A percentile compares a stretch with the other conserved stretches of the same genome.
phyloP scores from a whole-genome alignment of 2,329 filamentous ascomycete genomes.

The Eutypa lata region DNA sequence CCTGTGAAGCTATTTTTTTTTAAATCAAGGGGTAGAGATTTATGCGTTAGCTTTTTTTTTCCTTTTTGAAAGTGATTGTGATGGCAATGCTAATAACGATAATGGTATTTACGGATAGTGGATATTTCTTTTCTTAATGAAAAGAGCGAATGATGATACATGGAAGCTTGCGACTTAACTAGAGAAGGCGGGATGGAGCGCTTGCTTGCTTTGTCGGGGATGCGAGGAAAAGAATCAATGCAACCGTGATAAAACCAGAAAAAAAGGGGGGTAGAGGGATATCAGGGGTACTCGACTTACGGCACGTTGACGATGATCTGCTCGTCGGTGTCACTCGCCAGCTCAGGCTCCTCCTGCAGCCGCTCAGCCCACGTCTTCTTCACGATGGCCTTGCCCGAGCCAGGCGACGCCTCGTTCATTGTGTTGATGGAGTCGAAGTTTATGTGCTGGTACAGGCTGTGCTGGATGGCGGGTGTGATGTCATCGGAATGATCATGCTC shows the following conservation, averaged over 20 bases:
- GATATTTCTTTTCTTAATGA: too few relatives aligned
- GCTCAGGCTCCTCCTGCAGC: constrained; percentile 66
- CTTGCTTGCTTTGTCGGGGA: too few relatives aligned
- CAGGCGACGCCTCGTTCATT: constrained; percentile 72
- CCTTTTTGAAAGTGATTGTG: too few relatives aligned
- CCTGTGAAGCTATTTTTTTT: constrained; percentile 74
- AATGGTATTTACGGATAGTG: too few relatives aligned
- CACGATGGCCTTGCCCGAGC: constrained; percentile 70
- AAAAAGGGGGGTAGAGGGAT: neutral
- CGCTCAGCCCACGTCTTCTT: constrained; percentile 91
- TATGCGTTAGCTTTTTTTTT: neutral
- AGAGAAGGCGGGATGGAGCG: too few relatives aligned
- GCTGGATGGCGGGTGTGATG: constrained; percentile 85
- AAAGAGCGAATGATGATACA: too few relatives aligned
- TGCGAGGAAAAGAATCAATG: neutral
- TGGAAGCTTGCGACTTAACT: neutral
- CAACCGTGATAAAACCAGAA: neutral
- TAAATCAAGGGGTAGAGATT: neutral
- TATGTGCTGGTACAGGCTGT: constrained; percentile 87
- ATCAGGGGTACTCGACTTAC: constrained; percentile 46
- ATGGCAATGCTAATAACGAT: too few relatives aligned
- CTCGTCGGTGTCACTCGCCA: constrained; percentile 85
- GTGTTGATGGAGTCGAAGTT: constrained; percentile 82
- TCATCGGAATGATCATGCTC: constrained; percentile 89
- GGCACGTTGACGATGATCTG: constrained; percentile 91